A percentile compares a stretch with the other conserved stretches of the same genome.
phyloP scores from a whole-genome alignment of 495 filamentous ascomycete species.

The Pyrenopolyporus hunteri region DNA sequence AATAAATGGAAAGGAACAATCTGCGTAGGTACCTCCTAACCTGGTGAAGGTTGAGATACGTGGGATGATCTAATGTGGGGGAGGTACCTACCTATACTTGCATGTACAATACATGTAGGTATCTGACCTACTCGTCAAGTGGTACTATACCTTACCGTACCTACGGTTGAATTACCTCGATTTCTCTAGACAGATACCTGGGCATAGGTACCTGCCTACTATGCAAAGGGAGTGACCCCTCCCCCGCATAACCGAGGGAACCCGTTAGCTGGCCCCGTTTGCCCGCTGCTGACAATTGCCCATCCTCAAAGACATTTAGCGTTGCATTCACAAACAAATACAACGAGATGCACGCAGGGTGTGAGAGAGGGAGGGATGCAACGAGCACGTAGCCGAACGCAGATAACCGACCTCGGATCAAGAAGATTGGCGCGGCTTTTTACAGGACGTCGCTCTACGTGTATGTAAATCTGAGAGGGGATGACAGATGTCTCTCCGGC shows the following conservation, averaged over 20 bases:
- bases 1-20: too few relatives aligned
- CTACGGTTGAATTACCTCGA: not conserved
- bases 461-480: not conserved
- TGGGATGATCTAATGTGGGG: slow-evolving; percentile 28
- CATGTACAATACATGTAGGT: too few relatives aligned
- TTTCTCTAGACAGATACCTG: not conserved
- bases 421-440: not conserved
- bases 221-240: too few relatives aligned
- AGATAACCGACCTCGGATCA: slow-evolving; percentile 28
- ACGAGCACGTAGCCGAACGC: slow-evolving; percentile 2
- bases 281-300: slow-evolving; percentile 19
- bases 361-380: not conserved
- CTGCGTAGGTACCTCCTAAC: too few relatives aligned
- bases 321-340: slow-evolving; percentile 1
- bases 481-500: slow-evolving; percentile 2
- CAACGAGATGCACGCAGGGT: not conserved
- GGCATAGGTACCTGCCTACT: too few relatives aligned
- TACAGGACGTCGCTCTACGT: not conserved
- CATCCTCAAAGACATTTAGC: not conserved
- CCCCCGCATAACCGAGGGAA: slow-evolving; percentile 45
- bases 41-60: too few relatives aligned
- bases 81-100: slow-evolving; percentile 2
- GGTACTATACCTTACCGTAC: not conserved
- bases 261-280: slow-evolving; percentile 19
- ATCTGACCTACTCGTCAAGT: not conserved